These are phyloP conservation scores for Penicillium cosmopolitanum DNA, from an alignment of 495 filamentous ascomycete genomes.

Conservation along the genomic window DNA sequence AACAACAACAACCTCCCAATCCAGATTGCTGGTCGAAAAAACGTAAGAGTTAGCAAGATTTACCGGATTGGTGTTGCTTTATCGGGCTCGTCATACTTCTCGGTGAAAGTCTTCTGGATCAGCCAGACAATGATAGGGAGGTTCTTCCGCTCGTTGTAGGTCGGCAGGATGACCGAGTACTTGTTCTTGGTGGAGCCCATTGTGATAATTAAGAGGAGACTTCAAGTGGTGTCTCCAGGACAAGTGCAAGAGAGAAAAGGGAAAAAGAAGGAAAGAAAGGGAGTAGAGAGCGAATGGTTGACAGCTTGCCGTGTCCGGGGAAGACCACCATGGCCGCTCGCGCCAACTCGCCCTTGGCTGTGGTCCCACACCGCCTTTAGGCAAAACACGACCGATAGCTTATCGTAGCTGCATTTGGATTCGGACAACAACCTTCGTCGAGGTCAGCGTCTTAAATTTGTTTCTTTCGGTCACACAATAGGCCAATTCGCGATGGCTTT, in stretches of 20 bases:
- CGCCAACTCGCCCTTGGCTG: slow-evolving; percentile 32
- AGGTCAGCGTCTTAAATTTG: background rate
- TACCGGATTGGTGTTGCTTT: background rate
- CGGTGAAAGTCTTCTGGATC: slow-evolving; percentile 84
- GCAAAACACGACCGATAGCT: slow-evolving; percentile 31
- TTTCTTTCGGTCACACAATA: background rate
- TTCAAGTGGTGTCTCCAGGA: slow-evolving; percentile 18
- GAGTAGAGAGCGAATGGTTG: slow-evolving; percentile 35
- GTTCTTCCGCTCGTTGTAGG: slow-evolving; percentile 97
- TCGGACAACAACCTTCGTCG: background rate
- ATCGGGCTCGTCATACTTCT: slow-evolving; percentile 50
- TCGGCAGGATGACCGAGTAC: slow-evolving; percentile 96
- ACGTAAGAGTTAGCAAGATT: background rate
- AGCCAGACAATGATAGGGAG: slow-evolving; percentile 95
- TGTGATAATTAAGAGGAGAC: slow-evolving; percentile 20
- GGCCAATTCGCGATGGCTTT: slow-evolving; percentile 33
- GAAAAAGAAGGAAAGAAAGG: slow-evolving; percentile 19
- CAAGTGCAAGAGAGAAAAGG: slow-evolving; percentile 5
- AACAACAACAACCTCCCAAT: slow-evolving; percentile 97
- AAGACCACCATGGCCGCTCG: slow-evolving; percentile 20
- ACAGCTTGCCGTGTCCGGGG: slow-evolving; percentile 29
- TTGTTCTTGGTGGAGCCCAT: slow-evolving; percentile 64
- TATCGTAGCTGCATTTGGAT: slow-evolving; percentile 22
- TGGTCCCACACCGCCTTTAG: slow-evolving; percentile 29
- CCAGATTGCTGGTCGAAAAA: slow-evolving; percentile 66